phyloP scores from a whole-genome alignment of 352 stramenopile genomes.

The Phytophthora syringae region DNA sequence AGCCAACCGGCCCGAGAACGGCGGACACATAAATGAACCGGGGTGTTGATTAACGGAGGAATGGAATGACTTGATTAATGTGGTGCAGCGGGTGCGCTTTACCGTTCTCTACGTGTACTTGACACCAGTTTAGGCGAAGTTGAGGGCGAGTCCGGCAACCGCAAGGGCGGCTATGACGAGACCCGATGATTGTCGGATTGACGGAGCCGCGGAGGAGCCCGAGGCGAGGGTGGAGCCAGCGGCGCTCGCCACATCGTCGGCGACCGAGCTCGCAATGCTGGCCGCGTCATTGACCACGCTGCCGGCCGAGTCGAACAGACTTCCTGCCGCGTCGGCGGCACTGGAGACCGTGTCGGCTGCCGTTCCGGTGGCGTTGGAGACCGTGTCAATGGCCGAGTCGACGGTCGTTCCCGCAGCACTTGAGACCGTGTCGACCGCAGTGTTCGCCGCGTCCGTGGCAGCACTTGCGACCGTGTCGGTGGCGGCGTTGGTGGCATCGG shows the following conservation, averaged over 20 bases:
- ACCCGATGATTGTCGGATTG: slow-evolving; percentile 22
- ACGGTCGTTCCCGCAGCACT: slow-evolving; percentile 10
- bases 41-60: too few relatives aligned
- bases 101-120: slow-evolving; percentile 23
- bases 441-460: slow-evolving; percentile 3
- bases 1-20: too few relatives aligned
- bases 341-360: slow-evolving; percentile 17
- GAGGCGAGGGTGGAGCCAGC: slow-evolving; percentile 19
- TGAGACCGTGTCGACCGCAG: slow-evolving; percentile 16
- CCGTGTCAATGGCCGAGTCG: slow-evolving; percentile 18
- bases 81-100: neutral
- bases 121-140: slow-evolving; percentile 28
- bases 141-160: slow-evolving; percentile 33
- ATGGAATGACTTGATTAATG: too few relatives aligned
- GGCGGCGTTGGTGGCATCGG: neutral
- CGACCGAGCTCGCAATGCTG: slow-evolving; percentile 26
- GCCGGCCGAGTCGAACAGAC: slow-evolving; percentile 17
- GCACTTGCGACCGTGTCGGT: slow-evolving; percentile 6
- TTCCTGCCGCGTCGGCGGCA: slow-evolving; percentile 18
- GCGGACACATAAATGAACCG: too few relatives aligned
- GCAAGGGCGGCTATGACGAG: slow-evolving; percentile 26
- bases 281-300: slow-evolving; percentile 20
- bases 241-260: slow-evolving; percentile 29
- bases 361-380: slow-evolving; percentile 20
- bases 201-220: slow-evolving; percentile 18